Conservation (phyloP, 345 rosid genomes). For the Corymbia maculata region DNA sequence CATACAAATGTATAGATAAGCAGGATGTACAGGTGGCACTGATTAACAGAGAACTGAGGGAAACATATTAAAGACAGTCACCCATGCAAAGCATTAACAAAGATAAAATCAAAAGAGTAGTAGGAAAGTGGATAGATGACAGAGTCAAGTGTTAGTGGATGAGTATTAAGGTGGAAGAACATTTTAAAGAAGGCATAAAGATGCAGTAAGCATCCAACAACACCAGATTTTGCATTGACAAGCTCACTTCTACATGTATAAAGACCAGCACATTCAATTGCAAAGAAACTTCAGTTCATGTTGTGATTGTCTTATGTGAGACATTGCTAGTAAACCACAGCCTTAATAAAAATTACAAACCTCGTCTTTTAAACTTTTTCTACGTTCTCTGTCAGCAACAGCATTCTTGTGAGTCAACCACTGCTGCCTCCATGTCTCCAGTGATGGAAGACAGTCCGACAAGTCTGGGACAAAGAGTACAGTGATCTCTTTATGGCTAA, state of each 20-base stretch:
- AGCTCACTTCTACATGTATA: background rate
- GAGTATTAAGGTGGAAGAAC: background rate
- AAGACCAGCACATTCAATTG: background rate
- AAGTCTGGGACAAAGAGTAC: conserved; percentile 92
- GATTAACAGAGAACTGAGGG: background rate
- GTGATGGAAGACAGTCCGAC: conserved; percentile 79
- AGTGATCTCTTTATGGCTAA: conserved; percentile 80
- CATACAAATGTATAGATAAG: background rate
- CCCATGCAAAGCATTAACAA: background rate
- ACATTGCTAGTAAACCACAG: background rate
- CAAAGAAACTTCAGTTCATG: background rate
- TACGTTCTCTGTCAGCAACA: conserved; percentile 54
- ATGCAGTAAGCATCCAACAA: background rate
- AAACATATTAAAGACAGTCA: background rate
- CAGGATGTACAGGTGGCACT: background rate
- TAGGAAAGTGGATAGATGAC: background rate
- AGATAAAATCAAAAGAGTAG: background rate
- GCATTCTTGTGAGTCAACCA: conserved; percentile 79
- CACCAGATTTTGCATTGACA: background rate
- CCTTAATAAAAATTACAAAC: background rate
- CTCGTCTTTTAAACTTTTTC: conserved; percentile 42
- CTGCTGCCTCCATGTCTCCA: conserved; percentile 65
- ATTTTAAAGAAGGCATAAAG: background rate
- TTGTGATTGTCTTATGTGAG: background rate
- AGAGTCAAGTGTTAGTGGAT: background rate